These are phyloP conservation scores for Dalbergia cultrata DNA, from an alignment of 306 rosid species.

Conservation along the genomic window DNA sequence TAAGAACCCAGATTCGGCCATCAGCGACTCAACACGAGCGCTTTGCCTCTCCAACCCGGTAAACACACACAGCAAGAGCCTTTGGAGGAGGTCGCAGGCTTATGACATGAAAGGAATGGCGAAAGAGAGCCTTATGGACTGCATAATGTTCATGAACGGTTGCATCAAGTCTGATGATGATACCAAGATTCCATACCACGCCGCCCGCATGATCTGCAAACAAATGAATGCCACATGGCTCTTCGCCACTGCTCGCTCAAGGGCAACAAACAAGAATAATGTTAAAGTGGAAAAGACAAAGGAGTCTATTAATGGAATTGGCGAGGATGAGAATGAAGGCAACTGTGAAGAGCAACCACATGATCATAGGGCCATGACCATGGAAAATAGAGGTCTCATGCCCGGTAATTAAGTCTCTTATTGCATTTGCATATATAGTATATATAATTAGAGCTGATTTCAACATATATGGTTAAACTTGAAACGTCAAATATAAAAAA, in stretches of 20 bases:
- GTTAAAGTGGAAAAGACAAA: conserved; percentile 18
- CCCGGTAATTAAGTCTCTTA: conserved; percentile 46
- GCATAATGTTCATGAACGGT: conserved; percentile 63
- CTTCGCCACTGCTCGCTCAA: conserved; percentile 62
- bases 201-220: conserved; percentile 71
- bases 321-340: conserved; percentile 28
- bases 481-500: neutral
- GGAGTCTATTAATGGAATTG: conserved; percentile 28
- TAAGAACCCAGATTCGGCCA: conserved; percentile 59
- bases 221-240: conserved; percentile 82
- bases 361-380: conserved; percentile 38
- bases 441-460: neutral
- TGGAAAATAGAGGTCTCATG: conserved; percentile 43
- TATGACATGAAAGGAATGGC: conserved; percentile 83
- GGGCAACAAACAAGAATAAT: conserved; percentile 6
- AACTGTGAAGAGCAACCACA: conserved; percentile 30
- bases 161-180: conserved; percentile 46
- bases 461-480: neutral
- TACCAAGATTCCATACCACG: conserved; percentile 62
- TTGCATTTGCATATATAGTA: too few relatives aligned
- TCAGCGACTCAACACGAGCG: conserved; percentile 74
- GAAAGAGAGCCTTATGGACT: conserved; percentile 77
- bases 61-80: conserved; percentile 65
- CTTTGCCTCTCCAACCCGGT: conserved; percentile 66
- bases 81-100: conserved; percentile 83